A percentile compares a stretch with the other conserved stretches of the same genome.
These are phyloP conservation scores for Calocybe indica DNA, from an alignment of 768 basidiomycete genomes.

Conservation along the genomic window DNA sequence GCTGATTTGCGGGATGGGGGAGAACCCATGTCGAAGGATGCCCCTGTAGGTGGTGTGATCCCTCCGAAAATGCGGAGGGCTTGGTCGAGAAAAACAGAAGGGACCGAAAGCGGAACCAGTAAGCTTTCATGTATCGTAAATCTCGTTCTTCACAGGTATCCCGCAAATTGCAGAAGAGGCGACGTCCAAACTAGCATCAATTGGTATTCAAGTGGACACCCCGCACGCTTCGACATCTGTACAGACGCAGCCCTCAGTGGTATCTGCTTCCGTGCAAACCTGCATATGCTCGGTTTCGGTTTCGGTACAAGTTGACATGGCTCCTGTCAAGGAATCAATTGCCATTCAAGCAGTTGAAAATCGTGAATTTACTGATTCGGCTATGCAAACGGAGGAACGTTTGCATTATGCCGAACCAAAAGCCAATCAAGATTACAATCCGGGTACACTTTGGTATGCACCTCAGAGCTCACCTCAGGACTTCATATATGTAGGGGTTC, in stretches of 20 bases:
- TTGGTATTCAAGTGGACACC: slow-evolving; percentile 36
- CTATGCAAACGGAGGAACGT: slow-evolving; percentile 14
- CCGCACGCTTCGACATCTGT: slow-evolving; percentile 28
- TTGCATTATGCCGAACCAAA: too few relatives aligned
- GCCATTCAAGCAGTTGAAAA: slow-evolving; percentile 12
- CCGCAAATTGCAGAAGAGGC: slow-evolving; percentile 7
- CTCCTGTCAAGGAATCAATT: slow-evolving; percentile 5
- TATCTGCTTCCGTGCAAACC: slow-evolving; percentile 17
- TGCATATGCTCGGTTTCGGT: slow-evolving; percentile 9
- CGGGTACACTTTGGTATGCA: too few relatives aligned
- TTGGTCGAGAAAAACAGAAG: slow-evolving; percentile 45
- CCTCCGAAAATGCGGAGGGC: slow-evolving; percentile 64
- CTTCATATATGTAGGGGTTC: too few relatives aligned
- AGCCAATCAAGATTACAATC: too few relatives aligned
- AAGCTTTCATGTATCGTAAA: not conserved
- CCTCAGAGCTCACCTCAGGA: too few relatives aligned
- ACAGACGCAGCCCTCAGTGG: slow-evolving; percentile 20
- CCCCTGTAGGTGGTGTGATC: slow-evolving; percentile 29
- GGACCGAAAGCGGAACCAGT: too few relatives aligned
- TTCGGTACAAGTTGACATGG: slow-evolving; percentile 15
- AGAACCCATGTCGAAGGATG: slow-evolving; percentile 11
- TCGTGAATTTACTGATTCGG: slow-evolving; percentile 10
- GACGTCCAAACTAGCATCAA: slow-evolving; percentile 24
- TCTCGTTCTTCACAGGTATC: not conserved
- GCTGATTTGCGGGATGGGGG: slow-evolving; percentile 36